Conservation (phyloP, 2,329 filamentous ascomycete genomes). For the Ophiocordyceps robertsii region DNA sequence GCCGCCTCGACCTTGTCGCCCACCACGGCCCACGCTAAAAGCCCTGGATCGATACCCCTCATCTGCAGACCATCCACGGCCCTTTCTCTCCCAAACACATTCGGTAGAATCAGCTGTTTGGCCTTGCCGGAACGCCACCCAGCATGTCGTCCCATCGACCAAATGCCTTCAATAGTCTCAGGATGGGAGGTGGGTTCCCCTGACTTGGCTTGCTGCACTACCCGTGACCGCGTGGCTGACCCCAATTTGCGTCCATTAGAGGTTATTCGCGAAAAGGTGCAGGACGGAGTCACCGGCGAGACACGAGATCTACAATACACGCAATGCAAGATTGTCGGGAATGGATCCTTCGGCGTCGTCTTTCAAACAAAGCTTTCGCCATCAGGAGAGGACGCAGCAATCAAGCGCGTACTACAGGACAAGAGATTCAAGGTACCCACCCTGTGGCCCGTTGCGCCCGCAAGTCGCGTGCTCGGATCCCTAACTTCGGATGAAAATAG, state of each 20-base stretch:
- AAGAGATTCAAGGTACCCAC: slow-evolving; percentile 89
- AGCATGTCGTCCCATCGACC: slow-evolving; percentile 83
- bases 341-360: slow-evolving; percentile 96
- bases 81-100: slow-evolving; percentile 8
- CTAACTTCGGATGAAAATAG: slow-evolving; percentile 32
- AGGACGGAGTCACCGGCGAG: slow-evolving; percentile 94
- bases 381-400: slow-evolving; percentile 95
- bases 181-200: slow-evolving; percentile 81
- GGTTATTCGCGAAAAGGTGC: slow-evolving; percentile 96
- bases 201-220: slow-evolving; percentile 1
- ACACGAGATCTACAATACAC: slow-evolving; percentile 96
- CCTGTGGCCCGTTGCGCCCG: not conserved
- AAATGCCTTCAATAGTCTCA: slow-evolving; percentile 72
- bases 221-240: slow-evolving; percentile 11
- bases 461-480: no score
- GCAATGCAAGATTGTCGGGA: slow-evolving; percentile 98
- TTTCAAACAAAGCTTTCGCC: slow-evolving; percentile 98
- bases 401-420: slow-evolving; percentile 97
- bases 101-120: slow-evolving; percentile 13
- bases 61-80: slow-evolving; percentile 10
- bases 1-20: slow-evolving; percentile 14
- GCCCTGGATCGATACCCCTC: slow-evolving; percentile 14
- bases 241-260: slow-evolving; percentile 42
- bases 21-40: slow-evolving; percentile 21
- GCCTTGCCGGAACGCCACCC: slow-evolving; percentile 11